Evolutionary conservation across 257 asterid species (phyloP), one percentile per base, ranked within the genome.

Genomic region (Sherardia arvensis): DNA sequence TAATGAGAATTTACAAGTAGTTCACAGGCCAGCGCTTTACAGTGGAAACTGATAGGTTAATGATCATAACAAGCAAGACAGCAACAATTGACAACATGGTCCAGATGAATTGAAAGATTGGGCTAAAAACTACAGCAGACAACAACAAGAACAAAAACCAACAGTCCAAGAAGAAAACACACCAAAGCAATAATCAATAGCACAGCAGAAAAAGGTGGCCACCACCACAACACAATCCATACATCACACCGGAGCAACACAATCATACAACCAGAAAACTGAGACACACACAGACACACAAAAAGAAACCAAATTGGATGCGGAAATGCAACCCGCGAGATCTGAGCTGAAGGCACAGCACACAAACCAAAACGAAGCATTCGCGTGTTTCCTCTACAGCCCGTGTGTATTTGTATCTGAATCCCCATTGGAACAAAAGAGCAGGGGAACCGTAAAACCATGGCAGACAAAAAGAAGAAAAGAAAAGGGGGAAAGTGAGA

Each of bases 301-400:
- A 34, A 32, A 14, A 4, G 26, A 23, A 63, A 45, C 9, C 28
- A 27, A 63, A 63, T 45, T 15, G 58, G 43, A 47, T 8, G 45
- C 27, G 21, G 33, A 25, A 62, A 63, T 45, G 29, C 22, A 8
- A 45, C 56, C 38, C 38, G 22, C 20, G 63, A 59, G 47, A 43
- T n/a, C 67, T 29, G 47, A 63, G 57, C 49, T 28, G 18, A 45
- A 45, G 57, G 57, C 27, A 43, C 17, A 28, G 57, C 54, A 62
- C 17, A 45, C 43, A 26, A 26, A 26, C 25, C 57, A 27, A 27
- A 63, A 63, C 20, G 12, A 63, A 5, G 27, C 56, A 20, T 25
- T 27, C 20, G 45, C 57, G 49, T 63, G 67, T 45, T 34, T n/a
- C 45, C 54, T 23, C 28, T 8, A n/a, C n/a, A 22, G 2, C 23